A percentile compares a stretch with the other conserved stretches of the same genome.
These are phyloP conservation scores for Cercis canadensis DNA, from an alignment of 306 rosid species.

Conservation along the genomic window DNA sequence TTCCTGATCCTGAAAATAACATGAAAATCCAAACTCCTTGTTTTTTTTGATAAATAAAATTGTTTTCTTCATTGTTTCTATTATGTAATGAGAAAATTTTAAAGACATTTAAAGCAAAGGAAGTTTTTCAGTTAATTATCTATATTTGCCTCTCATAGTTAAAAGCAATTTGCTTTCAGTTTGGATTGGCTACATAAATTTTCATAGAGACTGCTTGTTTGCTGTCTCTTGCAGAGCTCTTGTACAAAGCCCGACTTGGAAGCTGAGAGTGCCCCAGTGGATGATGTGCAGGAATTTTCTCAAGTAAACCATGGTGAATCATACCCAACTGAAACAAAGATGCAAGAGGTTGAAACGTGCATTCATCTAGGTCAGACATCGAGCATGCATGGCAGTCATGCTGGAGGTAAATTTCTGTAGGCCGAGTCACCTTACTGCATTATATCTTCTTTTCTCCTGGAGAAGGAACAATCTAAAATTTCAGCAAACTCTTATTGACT, in stretches of 20 bases:
- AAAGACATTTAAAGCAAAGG: background rate
- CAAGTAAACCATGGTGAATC: slow-evolving; percentile 47
- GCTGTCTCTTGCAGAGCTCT: slow-evolving; percentile 82
- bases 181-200: slow-evolving; percentile 41
- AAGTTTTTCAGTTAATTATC: background rate
- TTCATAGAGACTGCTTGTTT: slow-evolving; percentile 47
- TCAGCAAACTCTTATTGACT: slow-evolving; percentile 26
- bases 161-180: slow-evolving; percentile 42
- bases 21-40: background rate
- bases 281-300: slow-evolving; percentile 57
- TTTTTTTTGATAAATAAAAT: background rate
- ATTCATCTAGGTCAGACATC: slow-evolving; percentile 45
- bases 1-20: slow-evolving; percentile 24
- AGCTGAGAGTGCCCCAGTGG: slow-evolving; percentile 58
- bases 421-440: slow-evolving; percentile 8
- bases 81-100: background rate
- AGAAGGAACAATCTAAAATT: slow-evolving; percentile 39
- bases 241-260: slow-evolving; percentile 89
- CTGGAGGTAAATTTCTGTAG: slow-evolving; percentile 58
- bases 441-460: slow-evolving; percentile 20
- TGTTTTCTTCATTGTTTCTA: background rate
- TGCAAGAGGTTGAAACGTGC: slow-evolving; percentile 52
- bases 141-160: slow-evolving; percentile 12
- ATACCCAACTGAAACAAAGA: slow-evolving; percentile 49
- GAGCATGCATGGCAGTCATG: slow-evolving; percentile 47